Conservation (phyloP, 768 basidiomycete species). For the Mycena albidolilacea region DNA sequence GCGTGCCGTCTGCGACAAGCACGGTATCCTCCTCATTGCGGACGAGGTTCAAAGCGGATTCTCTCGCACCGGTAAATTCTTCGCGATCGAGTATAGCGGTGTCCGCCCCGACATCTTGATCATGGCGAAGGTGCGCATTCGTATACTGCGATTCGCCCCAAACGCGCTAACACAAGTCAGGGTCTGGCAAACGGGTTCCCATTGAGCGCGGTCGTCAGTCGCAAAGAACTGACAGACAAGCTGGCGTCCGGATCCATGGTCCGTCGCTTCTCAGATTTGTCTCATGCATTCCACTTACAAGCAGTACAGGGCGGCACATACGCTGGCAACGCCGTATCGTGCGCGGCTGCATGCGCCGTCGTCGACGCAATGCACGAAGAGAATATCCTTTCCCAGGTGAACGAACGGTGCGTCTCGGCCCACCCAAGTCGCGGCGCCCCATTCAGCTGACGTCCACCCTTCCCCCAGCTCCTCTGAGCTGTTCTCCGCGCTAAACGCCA, state of each 20-base stretch:
- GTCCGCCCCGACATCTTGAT: slow-evolving; percentile 91
- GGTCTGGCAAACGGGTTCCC: slow-evolving; percentile 96
- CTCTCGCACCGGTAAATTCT: slow-evolving; percentile 87
- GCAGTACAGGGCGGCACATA: slow-evolving; percentile 83
- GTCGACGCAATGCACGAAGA: slow-evolving; percentile 84
- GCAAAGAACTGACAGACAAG: slow-evolving; percentile 86
- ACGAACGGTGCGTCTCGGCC: slow-evolving; percentile 64
- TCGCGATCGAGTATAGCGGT: slow-evolving; percentile 86
- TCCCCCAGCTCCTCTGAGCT: slow-evolving; percentile 77
- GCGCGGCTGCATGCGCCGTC: slow-evolving; percentile 91
- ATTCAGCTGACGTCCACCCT: neutral
- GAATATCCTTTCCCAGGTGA: slow-evolving; percentile 86
- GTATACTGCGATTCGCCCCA: slow-evolving; percentile 7
- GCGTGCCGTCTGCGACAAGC: slow-evolving; percentile 87
- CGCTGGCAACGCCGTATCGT: slow-evolving; percentile 92
- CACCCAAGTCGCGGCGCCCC: neutral
- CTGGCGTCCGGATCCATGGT: slow-evolving; percentile 88
- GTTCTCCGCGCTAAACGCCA: slow-evolving; percentile 68
- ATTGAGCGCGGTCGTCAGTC: slow-evolving; percentile 86
- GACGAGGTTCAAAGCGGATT: slow-evolving; percentile 95
- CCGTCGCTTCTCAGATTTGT: slow-evolving; percentile 27
- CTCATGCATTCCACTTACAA: slow-evolving; percentile 24
- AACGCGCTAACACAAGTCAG: slow-evolving; percentile 48
- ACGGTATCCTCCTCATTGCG: slow-evolving; percentile 87
- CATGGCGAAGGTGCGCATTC: slow-evolving; percentile 82